A percentile compares a stretch with the other conserved stretches of the same genome.
phyloP scores from a whole-genome alignment of 805 yeast species.

The Yamadazyma olivae region DNA sequence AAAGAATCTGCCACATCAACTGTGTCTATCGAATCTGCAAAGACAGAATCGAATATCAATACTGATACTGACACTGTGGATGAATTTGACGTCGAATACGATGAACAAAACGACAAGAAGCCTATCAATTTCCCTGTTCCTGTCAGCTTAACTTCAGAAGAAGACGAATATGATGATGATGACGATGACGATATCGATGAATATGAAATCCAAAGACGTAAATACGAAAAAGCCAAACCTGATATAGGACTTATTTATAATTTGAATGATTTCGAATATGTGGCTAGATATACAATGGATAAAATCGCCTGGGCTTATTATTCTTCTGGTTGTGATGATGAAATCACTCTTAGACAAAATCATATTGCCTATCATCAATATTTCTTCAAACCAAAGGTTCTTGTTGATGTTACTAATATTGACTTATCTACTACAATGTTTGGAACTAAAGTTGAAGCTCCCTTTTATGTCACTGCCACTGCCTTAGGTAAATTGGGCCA shows the following conservation, averaged over 20 bases:
- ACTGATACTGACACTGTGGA: constrained; percentile 19
- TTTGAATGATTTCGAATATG: constrained; percentile 79
- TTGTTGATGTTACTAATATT: constrained; percentile 76
- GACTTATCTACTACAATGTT: constrained; percentile 72
- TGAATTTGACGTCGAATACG: constrained; percentile 41
- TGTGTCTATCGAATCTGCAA: neutral
- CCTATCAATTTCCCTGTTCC: constrained; percentile 19
- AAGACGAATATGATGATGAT: constrained; percentile 35
- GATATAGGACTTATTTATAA: constrained; percentile 69
- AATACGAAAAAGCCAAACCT: constrained; percentile 50
- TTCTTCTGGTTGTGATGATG: constrained; percentile 91
- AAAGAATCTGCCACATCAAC: neutral
- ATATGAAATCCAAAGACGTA: constrained; percentile 23
- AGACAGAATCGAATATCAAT: neutral
- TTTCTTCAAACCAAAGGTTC: constrained; percentile 79
- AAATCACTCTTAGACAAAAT: constrained; percentile 84
- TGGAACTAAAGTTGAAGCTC: constrained; percentile 67
- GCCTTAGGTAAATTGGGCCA: constrained; percentile 91
- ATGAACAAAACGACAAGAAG: constrained; percentile 34
- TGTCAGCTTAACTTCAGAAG: constrained; percentile 11
- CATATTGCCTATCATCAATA: constrained; percentile 86
- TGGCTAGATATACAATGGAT: constrained; percentile 77
- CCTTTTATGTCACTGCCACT: constrained; percentile 89
- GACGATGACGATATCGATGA: constrained; percentile 34
- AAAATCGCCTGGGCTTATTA: constrained; percentile 88